A percentile compares a stretch with the other conserved stretches of the same genome.
Conservation (phyloP, 805 yeast species). For the Candida ulmi region DNA sequence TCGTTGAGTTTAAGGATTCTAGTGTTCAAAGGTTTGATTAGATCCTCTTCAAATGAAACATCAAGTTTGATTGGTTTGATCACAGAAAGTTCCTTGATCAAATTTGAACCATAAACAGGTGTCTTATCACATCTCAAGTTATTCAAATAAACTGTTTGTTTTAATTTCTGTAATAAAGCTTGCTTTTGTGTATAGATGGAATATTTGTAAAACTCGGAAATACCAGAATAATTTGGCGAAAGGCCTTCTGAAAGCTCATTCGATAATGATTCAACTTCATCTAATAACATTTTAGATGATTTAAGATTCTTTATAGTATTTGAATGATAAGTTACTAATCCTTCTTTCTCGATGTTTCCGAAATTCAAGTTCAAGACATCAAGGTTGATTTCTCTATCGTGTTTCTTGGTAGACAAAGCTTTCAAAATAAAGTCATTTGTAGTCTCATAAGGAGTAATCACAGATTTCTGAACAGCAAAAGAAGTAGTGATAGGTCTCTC, state of each 20-base stretch:
- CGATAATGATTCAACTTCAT: conserved; percentile 39
- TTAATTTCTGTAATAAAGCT: conserved; percentile 44
- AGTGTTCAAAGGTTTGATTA: conserved; percentile 37
- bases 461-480: conserved; percentile 65
- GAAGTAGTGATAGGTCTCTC: conserved; percentile 93
- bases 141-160: conserved; percentile 60
- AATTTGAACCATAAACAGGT: conserved; percentile 66
- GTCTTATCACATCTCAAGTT: conserved; percentile 52
- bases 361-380: conserved; percentile 58
- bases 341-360: conserved; percentile 33
- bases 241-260: conserved; percentile 24
- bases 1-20: conserved; percentile 38
- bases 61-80: conserved; percentile 23
- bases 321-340: conserved; percentile 40
- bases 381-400: conserved; percentile 36
- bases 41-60: conserved; percentile 18
- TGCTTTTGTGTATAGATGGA: conserved; percentile 46
- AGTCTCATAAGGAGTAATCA: conserved; percentile 41
- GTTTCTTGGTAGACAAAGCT: conserved; percentile 23
- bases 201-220: conserved; percentile 55
- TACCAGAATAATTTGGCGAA: conserved; percentile 28
- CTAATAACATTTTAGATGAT: conserved; percentile 40
- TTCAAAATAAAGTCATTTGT: conserved; percentile 36
- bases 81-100: conserved; percentile 38
- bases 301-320: conserved; percentile 38